Percentiles rank a stretch among this genome's conserved stretches.
Conservation (phyloP, 2,329 filamentous ascomycete genomes). For the Magnaporthiopsis poae region DNA sequence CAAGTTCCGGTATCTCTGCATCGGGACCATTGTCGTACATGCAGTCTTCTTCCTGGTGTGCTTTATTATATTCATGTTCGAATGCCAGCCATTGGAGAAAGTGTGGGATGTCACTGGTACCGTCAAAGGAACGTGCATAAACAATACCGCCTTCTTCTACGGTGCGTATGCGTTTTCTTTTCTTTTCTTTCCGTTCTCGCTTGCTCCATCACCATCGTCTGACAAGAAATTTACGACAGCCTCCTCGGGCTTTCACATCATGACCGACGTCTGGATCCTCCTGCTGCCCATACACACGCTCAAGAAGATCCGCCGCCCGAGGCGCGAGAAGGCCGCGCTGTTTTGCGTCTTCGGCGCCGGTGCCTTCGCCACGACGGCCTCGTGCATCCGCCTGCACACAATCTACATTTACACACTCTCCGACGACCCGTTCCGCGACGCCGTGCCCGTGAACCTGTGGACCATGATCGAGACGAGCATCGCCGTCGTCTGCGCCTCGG, state of each 20-base stretch:
- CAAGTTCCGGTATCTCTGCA: conserved; percentile 22
- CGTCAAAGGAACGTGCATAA: conserved; percentile 28
- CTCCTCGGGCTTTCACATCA: conserved; percentile 27
- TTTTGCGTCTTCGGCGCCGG: conserved; percentile 32
- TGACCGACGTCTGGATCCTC: conserved; percentile 37
- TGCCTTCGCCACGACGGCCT: conserved; percentile 26
- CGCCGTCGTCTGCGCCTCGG: conserved; percentile 38
- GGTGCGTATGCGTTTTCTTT: conserved; percentile 17
- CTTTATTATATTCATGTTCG: conserved; percentile 27
- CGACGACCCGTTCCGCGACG: conserved; percentile 26
- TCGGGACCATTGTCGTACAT: conserved; percentile 28
- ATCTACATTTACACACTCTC: conserved; percentile 28
- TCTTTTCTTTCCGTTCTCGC: too few relatives aligned
- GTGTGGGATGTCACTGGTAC: conserved; percentile 28
- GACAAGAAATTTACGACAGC: not conserved
- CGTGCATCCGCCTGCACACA: conserved; percentile 29
- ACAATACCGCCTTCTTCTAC: conserved; percentile 32
- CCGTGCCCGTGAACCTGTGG: conserved; percentile 31
- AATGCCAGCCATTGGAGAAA: conserved; percentile 32
- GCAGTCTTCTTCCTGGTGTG: conserved; percentile 31
- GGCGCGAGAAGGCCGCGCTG: conserved; percentile 40
- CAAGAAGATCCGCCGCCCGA: conserved; percentile 34
- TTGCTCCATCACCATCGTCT: too few relatives aligned
- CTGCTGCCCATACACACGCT: conserved; percentile 34
- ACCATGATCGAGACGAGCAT: conserved; percentile 39